Conservation (phyloP, 2,329 filamentous ascomycete genomes). For the Hypoxylon sp. region DNA sequence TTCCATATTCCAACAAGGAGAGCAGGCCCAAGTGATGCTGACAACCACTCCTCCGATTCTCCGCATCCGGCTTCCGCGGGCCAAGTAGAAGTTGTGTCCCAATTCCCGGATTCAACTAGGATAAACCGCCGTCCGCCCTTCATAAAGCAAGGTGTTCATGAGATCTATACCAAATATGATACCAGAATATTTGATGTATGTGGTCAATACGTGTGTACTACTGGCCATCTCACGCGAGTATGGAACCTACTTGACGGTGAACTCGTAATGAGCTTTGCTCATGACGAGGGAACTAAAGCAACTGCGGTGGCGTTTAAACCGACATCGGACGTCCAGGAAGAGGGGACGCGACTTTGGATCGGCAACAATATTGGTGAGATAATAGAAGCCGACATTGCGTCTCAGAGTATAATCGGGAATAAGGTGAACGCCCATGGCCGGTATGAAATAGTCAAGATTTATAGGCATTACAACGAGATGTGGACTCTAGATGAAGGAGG, state of each 20-base stretch:
- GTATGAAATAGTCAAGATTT: slow-evolving; percentile 85
- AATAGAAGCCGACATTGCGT: slow-evolving; percentile 85
- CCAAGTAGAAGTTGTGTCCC: slow-evolving; percentile 65
- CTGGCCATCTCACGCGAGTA: slow-evolving; percentile 86
- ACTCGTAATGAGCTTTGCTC: slow-evolving; percentile 81
- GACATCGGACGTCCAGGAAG: slow-evolving; percentile 79
- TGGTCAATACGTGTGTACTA: slow-evolving; percentile 87
- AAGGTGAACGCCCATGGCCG: slow-evolving; percentile 81
- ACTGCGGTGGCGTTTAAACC: slow-evolving; percentile 90
- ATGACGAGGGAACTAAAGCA: slow-evolving; percentile 87
- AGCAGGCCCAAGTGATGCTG: slow-evolving; percentile 40
- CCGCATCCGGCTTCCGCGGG: slow-evolving; percentile 46
- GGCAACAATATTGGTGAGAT: slow-evolving; percentile 91
- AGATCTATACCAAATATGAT: slow-evolving; percentile 88
- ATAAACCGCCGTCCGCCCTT: slow-evolving; percentile 86
- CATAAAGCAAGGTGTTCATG: slow-evolving; percentile 77
- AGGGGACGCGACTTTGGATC: slow-evolving; percentile 87
- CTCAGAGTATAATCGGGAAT: slow-evolving; percentile 76
- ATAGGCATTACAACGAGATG: slow-evolving; percentile 87
- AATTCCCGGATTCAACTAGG: slow-evolving; percentile 87
- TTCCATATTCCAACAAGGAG: slow-evolving; percentile 53
- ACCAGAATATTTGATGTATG: slow-evolving; percentile 88
- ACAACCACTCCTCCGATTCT: slow-evolving; percentile 38
- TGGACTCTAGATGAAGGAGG: slow-evolving; percentile 96
- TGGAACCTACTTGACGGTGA: slow-evolving; percentile 90